phyloP scores from a whole-genome alignment of 257 asterid genomes.

The Plantago elongata region DNA sequence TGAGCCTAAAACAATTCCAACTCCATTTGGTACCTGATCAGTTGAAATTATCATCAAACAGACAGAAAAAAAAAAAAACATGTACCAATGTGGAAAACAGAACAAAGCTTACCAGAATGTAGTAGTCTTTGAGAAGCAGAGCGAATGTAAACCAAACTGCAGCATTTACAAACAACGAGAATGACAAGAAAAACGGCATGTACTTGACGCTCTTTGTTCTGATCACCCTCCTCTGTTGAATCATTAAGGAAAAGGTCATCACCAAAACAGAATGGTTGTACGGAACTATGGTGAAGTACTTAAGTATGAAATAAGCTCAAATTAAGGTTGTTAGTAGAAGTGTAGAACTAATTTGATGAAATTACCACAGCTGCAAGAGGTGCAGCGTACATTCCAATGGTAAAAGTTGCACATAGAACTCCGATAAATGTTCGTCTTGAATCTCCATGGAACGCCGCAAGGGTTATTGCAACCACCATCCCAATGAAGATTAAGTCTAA shows the following conservation, averaged over 20 bases:
- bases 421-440: slow-evolving; percentile 35
- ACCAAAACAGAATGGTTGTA: neutral
- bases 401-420: slow-evolving; percentile 38
- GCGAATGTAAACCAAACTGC: slow-evolving; percentile 30
- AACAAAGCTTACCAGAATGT: slow-evolving; percentile 22
- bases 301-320: neutral
- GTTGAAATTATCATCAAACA: slow-evolving; percentile 7
- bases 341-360: neutral
- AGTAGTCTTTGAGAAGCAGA: slow-evolving; percentile 23
- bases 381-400: slow-evolving; percentile 42
- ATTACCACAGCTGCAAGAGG: slow-evolving; percentile 43
- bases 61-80: neutral
- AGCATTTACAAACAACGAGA: slow-evolving; percentile 30
- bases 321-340: neutral
- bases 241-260: neutral
- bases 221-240: slow-evolving; percentile 25
- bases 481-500: slow-evolving; percentile 33
- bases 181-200: slow-evolving; percentile 36
- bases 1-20: slow-evolving; percentile 39
- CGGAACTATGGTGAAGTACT: neutral
- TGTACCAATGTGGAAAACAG: neutral
- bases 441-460: slow-evolving; percentile 30
- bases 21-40: slow-evolving; percentile 40
- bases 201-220: slow-evolving; percentile 29
- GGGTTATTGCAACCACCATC: slow-evolving; percentile 19